Base-by-base conservation (phyloP, 140 eudicot species). In the Bidens hawaiensis region DNA sequence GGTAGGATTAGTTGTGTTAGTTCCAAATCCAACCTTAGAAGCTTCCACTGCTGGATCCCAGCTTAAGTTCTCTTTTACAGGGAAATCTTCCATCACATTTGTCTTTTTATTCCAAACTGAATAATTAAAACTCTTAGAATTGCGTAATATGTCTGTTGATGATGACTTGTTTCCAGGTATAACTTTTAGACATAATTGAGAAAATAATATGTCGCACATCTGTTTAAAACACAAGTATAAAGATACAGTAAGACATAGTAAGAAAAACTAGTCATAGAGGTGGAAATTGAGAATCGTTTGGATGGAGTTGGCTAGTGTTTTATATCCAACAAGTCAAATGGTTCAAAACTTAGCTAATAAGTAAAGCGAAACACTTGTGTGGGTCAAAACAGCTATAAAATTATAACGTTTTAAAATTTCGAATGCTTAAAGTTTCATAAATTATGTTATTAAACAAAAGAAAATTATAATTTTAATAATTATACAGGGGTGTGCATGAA, bases 181-280 rank as follows among this genome's bases (percentile, higher is more conserved):
- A 36, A 88, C 95, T 94, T 85, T 94, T 47, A 94, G 79, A 81
- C 99, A 94, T 65, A 94, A 74, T 79, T 94, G 99, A 28, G 99
- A 88, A 72, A 94, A 83, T 11, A 94, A 67, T 70, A 94, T 94
- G 78, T 79, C 95, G 60, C 99, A 94, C 99, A 94, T 94, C 99
- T 94, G 82, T 70, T 28, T 21, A 68, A 13, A 64, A 66, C 51
- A 69, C 26, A 63, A 57, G 25, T 22, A 28, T 15, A 65, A 34
- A 30, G 6, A 34, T 8, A 69, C n/a, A 41, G 60, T 31, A 65
- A 17, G 54, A 22, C 12, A 38, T 51, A 28, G 18, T 30, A 62
- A 68, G 19, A 64, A 53, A 41, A 73, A 31, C 36, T 3, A 30
- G 21, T 31, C 61, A n/a, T 57, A 27, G 62, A 28, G 43, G 43